Conservation (phyloP, 306 rosid genomes). For the Vigna hirtella region DNA sequence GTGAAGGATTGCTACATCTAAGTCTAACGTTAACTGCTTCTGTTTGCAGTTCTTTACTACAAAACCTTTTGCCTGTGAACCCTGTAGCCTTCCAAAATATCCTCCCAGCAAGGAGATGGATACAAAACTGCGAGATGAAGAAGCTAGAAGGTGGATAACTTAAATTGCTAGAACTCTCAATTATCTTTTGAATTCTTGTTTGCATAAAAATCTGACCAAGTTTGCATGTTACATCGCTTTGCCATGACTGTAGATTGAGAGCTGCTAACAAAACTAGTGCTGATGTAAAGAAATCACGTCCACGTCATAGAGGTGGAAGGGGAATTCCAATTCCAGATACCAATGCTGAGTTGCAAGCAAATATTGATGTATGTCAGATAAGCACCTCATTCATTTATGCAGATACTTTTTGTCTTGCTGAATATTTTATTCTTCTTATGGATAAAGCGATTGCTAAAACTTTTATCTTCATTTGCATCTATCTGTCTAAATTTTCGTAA, state of each 20-base stretch:
- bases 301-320: slow-evolving; percentile 78
- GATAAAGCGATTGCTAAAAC: neutral
- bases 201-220: neutral
- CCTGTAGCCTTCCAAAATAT: slow-evolving; percentile 97
- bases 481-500: neutral
- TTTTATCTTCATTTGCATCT: neutral
- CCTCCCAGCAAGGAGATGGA: slow-evolving; percentile 99
- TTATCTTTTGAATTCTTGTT: slow-evolving; percentile 7
- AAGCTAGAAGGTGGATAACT: slow-evolving; percentile 84
- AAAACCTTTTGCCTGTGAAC: slow-evolving; percentile 94
- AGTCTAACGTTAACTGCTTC: slow-evolving; percentile 35
- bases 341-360: slow-evolving; percentile 93
- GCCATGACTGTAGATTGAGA: slow-evolving; percentile 69
- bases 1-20: neutral
- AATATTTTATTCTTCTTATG: neutral
- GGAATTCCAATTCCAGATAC: slow-evolving; percentile 90
- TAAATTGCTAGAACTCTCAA: slow-evolving; percentile 22
- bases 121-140: slow-evolving; percentile 94
- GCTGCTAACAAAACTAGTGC: slow-evolving; percentile 82
- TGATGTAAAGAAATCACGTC: slow-evolving; percentile 85
- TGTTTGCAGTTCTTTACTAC: slow-evolving; percentile 85
- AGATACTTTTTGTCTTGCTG: neutral
- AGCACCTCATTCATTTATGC: slow-evolving; percentile 26
- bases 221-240: neutral
- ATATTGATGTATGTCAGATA: slow-evolving; percentile 78